phyloP scores from a whole-genome alignment of 805 yeast genomes.

The Priceomyces fermenticarens region DNA sequence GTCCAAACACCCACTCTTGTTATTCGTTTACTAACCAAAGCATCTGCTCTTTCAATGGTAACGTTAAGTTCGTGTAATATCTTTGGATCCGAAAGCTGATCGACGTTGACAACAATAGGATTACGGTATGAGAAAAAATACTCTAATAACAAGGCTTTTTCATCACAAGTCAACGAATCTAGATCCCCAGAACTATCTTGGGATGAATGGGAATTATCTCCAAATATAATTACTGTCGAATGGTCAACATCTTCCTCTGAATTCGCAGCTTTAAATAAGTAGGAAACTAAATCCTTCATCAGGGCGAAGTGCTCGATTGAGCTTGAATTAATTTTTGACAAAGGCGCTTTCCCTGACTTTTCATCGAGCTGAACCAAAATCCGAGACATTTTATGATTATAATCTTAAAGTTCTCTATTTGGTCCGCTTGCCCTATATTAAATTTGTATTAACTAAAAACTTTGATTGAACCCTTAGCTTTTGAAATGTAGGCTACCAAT shows the following conservation, averaged over 20 bases:
- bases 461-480: background rate
- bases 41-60: slow-evolving; percentile 19
- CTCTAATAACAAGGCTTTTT: slow-evolving; percentile 28
- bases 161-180: slow-evolving; percentile 23
- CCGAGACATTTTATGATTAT: no score
- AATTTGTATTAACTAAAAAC: background rate
- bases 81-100: slow-evolving; percentile 1
- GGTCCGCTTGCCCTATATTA: no score
- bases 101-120: slow-evolving; percentile 20
- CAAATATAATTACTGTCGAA: slow-evolving; percentile 27
- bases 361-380: background rate
- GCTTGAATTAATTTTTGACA: background rate
- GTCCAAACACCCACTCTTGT: slow-evolving; percentile 44
- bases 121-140: slow-evolving; percentile 39
- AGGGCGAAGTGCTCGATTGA: background rate
- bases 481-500: no score
- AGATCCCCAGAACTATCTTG: slow-evolving; percentile 10
- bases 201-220: slow-evolving; percentile 1
- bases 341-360: slow-evolving; percentile 1
- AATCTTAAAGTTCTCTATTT: no score
- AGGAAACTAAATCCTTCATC: slow-evolving; percentile 17
- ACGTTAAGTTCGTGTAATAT: slow-evolving; percentile 8
- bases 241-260: slow-evolving; percentile 30
- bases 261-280: slow-evolving; percentile 30
- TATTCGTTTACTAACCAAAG: slow-evolving; percentile 28